These are phyloP conservation scores for Globisporangium spiculum DNA, from an alignment of 352 stramenopile genomes.

Conservation along the genomic window DNA sequence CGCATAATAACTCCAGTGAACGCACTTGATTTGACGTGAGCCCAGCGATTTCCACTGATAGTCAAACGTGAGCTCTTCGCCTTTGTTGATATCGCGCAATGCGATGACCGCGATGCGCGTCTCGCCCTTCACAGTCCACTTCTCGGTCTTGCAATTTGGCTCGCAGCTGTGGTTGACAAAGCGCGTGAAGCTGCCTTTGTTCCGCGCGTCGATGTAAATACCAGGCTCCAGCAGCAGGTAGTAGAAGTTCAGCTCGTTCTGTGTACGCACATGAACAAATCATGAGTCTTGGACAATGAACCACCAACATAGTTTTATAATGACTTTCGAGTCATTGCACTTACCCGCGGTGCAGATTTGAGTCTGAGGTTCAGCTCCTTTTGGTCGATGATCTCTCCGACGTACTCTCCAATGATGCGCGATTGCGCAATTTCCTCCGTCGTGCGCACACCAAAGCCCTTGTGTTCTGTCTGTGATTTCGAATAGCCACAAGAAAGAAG, in stretches of 20 bases:
- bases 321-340: background rate
- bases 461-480: constrained; percentile 52
- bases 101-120: constrained; percentile 94
- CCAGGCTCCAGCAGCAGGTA: constrained; percentile 78
- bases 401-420: constrained; percentile 87
- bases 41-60: constrained; percentile 94
- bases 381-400: constrained; percentile 91
- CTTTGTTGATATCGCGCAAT: constrained; percentile 79
- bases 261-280: background rate
- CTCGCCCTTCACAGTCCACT: constrained; percentile 91
- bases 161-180: constrained; percentile 97
- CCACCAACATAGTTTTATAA: background rate
- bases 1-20: background rate
- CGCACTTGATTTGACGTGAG: constrained; percentile 70
- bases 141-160: constrained; percentile 95
- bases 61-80: constrained; percentile 95
- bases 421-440: constrained; percentile 54
- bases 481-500: background rate
- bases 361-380: constrained; percentile 68
- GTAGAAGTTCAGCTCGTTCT: constrained; percentile 88
- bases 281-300: background rate
- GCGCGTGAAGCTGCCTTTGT: constrained; percentile 91
- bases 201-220: constrained; percentile 87
- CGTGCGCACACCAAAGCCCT: constrained; percentile 85
- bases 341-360: constrained; percentile 51